Evolutionary conservation across 2,329 filamentous ascomycete genomes (phyloP).

Genomic region (Fusarium tjaetaba): DNA sequence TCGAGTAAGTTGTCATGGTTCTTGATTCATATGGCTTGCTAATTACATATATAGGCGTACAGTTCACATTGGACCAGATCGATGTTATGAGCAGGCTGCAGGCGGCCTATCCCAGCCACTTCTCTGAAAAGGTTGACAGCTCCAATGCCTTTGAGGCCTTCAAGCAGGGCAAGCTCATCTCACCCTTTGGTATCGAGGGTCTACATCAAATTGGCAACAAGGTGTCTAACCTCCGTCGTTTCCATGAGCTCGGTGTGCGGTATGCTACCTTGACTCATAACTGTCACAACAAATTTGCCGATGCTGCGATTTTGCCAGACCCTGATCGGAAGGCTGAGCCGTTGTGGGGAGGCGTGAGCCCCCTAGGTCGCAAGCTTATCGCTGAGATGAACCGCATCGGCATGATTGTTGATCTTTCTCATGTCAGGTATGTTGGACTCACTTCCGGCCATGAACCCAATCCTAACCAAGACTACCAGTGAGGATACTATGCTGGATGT

Average conservation of each 20-base stretch:
- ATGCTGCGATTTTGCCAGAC: constrained; percentile 76
- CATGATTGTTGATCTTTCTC: constrained; percentile 91
- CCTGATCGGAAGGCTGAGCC: constrained; percentile 63
- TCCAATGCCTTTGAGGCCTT: constrained; percentile 71
- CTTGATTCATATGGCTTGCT: background rate
- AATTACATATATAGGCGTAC: constrained; percentile 59
- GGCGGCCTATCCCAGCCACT: constrained; percentile 71
- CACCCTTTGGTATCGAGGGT: constrained; percentile 84
- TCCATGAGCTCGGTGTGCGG: constrained; percentile 80
- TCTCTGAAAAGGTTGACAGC: constrained; percentile 72
- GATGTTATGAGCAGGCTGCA: constrained; percentile 75
- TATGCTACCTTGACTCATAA: constrained; percentile 94
- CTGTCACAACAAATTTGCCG: constrained; percentile 90
- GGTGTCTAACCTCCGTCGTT: constrained; percentile 77
- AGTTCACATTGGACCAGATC: constrained; percentile 77
- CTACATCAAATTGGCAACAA: constrained; percentile 95
- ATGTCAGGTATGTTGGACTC: constrained; percentile 58
- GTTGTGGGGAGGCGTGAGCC: constrained; percentile 77
- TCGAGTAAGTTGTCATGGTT: constrained; percentile 60
- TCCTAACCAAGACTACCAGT: constrained; percentile 47
- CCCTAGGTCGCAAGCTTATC: constrained; percentile 73
- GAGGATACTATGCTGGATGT: constrained; percentile 88
- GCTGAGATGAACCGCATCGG: constrained; percentile 94
- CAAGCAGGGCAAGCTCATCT: constrained; percentile 72
- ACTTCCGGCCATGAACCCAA: too few species aligned